phyloP scores from a whole-genome alignment of 2,329 filamentous ascomycete species.

The Ascosphaera pollenicola region DNA sequence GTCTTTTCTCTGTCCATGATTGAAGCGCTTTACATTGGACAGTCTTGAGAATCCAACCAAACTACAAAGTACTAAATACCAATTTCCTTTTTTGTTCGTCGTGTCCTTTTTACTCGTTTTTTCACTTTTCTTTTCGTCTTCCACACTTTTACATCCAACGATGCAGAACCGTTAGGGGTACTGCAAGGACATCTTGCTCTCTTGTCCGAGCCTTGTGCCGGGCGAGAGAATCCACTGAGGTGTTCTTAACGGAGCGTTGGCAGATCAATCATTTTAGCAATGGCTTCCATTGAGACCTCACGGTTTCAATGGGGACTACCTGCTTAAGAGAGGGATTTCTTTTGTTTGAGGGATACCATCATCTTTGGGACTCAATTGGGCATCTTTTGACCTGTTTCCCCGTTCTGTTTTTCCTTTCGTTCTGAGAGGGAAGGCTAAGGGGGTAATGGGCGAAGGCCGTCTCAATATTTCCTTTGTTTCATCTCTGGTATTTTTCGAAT shows the following conservation, averaged over 20 bases:
- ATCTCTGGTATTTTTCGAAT: too few relatives aligned
- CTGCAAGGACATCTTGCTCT: slow-evolving; percentile 46
- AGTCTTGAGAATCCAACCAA: too few relatives aligned
- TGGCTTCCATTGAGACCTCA: too few relatives aligned
- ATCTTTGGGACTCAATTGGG: background rate
- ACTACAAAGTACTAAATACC: background rate
- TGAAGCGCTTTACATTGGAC: too few relatives aligned
- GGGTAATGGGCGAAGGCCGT: too few relatives aligned
- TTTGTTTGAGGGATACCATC: background rate
- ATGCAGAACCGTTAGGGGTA: slow-evolving; percentile 46
- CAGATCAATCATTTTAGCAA: slow-evolving; percentile 26
- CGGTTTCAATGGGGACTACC: too few relatives aligned
- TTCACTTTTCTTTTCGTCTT: background rate
- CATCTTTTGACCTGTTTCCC: background rate
- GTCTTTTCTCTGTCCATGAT: slow-evolving; percentile 38
- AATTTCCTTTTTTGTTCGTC: background rate
- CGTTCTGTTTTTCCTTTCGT: background rate
- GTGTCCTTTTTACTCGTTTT: background rate
- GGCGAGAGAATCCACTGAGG: slow-evolving; percentile 26
- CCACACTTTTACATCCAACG: slow-evolving; percentile 30
- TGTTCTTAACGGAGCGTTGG: slow-evolving; percentile 70
- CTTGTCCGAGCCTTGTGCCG: slow-evolving; percentile 3
- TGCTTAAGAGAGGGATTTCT: background rate
- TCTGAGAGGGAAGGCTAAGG: background rate
- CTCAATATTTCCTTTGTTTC: too few relatives aligned